Base-by-base conservation (phyloP, 1,284 basidiomycete species). In the Moesziomyces sp. region DNA sequence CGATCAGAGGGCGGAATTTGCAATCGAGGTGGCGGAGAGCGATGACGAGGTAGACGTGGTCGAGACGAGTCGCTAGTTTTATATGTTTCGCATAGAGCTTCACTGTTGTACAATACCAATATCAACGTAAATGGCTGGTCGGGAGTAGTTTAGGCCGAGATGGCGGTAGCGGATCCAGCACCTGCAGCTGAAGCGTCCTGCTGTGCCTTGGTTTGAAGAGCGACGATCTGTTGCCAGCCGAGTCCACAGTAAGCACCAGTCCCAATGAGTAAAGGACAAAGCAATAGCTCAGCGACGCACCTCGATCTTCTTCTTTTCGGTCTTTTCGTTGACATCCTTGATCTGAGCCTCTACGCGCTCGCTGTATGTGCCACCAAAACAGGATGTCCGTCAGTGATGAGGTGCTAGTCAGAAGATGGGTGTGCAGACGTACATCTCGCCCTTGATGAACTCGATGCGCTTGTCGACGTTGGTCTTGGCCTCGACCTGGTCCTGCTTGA, bases 381-480 rank as follows among this genome's bases (percentile, higher is more conserved):
- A n/a, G n/a, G n/a, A n/a, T n/a, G n/a, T n/a, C n/a, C n/a, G 52
- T 46, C 38, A 33, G 46, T 33, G 11, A 3, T 10, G 11, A 33
- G 11, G 13, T 13, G 30, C 11, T 33, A 33, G 30, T 10, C 13
- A 14, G 19, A 8, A n/a, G 43, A n/a, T 5, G 43, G 19, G 0
- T 51, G 16, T 3, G 23, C 30, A 28, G 24, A 70, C 92, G 64
- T 67, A 97, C 95, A 97, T 93, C 85, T 99, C 95, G 51, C 89
- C 86, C 55, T 87, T 88, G 82, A 99, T 98, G 85, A 94, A 97
- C 66, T 94, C 93, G 43, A 99, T 86, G 7, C 96, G 90, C 62
- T 93, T 97, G 71, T 94, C 90, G 33, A 99, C 93, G 81, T 96
- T 97, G 60, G 86, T 87, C 82, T 92, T 92, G 11, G 96, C 96